Conservation (phyloP, 164 flowering plant genomes). For the Vitis rotundifolia region DNA sequence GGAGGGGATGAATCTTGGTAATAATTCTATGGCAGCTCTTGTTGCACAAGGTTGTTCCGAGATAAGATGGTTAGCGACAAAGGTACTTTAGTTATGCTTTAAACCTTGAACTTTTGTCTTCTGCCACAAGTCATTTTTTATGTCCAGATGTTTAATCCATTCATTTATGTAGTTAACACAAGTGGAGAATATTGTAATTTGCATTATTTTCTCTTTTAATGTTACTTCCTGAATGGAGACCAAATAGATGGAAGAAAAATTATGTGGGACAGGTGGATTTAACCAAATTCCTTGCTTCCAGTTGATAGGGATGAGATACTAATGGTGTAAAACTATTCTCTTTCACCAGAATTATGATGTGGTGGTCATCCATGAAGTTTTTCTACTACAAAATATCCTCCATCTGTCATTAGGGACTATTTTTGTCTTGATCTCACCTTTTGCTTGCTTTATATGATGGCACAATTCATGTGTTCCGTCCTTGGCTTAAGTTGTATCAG, state of each 20-base stretch:
- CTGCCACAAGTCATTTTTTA: neutral
- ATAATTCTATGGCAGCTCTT: constrained; percentile 98
- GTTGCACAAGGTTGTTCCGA: constrained; percentile 98
- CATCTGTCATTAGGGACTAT: too few species aligned
- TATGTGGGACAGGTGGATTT: too few species aligned
- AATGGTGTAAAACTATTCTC: too few species aligned
- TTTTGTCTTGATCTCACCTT: too few species aligned
- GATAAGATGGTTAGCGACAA: constrained; percentile 95
- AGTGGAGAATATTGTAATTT: neutral
- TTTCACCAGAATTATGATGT: neutral
- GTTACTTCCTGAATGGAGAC: neutral
- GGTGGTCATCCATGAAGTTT: too few species aligned
- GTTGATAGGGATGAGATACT: too few species aligned
- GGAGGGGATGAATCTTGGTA: constrained; percentile 91
- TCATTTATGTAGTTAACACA: neutral
- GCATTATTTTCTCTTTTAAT: neutral
- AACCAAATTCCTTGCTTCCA: too few species aligned
- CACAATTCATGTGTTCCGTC: too few species aligned
- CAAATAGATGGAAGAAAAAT: too few species aligned
- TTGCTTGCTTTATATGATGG: too few species aligned
- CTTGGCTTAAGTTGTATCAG: neutral
- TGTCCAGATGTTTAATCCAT: neutral
- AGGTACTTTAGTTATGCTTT: constrained; percentile 40
- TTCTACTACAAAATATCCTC: too few species aligned
- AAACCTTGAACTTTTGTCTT: neutral